phyloP scores from a whole-genome alignment of 805 yeast genomes.

The Wickerhamomyces xylosicus region DNA sequence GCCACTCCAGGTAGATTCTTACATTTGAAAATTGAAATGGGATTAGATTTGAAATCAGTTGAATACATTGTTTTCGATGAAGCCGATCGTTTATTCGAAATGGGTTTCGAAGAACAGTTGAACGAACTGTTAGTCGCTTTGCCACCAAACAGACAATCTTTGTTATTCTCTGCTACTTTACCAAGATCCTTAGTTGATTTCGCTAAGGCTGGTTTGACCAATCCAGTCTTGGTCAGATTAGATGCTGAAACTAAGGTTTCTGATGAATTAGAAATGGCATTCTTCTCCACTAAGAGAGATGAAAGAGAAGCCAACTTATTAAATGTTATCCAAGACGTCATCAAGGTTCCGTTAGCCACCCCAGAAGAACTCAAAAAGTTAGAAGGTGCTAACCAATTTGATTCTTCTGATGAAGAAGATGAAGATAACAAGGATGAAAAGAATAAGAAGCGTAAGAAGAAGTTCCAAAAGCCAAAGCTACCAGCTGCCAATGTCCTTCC shows the following conservation, averaged over 20 bases:
- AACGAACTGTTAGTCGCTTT: constrained; percentile 79
- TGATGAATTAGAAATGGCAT: constrained; percentile 85
- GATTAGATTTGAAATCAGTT: constrained; percentile 66
- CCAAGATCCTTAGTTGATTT: constrained; percentile 90
- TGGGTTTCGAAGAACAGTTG: constrained; percentile 92
- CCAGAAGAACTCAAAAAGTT: constrained; percentile 52
- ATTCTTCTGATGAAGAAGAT: constrained; percentile 39
- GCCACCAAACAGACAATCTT: constrained; percentile 76
- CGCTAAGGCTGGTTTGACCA: constrained; percentile 91
- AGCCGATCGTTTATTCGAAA: constrained; percentile 92
- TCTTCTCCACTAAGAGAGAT: constrained; percentile 64
- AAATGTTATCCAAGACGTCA: constrained; percentile 69
- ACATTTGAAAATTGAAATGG: constrained; percentile 95
- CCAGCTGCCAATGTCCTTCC: constrained; percentile 83
- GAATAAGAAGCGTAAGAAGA: constrained; percentile 23
- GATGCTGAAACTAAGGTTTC: constrained; percentile 91
- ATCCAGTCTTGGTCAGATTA: constrained; percentile 85
- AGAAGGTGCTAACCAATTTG: constrained; percentile 29
- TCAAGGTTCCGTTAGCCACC: constrained; percentile 75
- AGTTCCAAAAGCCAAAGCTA: constrained; percentile 41
- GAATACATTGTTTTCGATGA: constrained; percentile 94
- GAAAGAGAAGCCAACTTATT: constrained; percentile 87
- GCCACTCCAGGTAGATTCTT: constrained; percentile 98
- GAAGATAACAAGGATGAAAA: constrained; percentile 32
- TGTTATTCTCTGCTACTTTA: constrained; percentile 88